These are phyloP conservation scores for Cryphonectria carpinicola DNA, from an alignment of 2,329 filamentous ascomycete genomes.

Conservation along the genomic window DNA sequence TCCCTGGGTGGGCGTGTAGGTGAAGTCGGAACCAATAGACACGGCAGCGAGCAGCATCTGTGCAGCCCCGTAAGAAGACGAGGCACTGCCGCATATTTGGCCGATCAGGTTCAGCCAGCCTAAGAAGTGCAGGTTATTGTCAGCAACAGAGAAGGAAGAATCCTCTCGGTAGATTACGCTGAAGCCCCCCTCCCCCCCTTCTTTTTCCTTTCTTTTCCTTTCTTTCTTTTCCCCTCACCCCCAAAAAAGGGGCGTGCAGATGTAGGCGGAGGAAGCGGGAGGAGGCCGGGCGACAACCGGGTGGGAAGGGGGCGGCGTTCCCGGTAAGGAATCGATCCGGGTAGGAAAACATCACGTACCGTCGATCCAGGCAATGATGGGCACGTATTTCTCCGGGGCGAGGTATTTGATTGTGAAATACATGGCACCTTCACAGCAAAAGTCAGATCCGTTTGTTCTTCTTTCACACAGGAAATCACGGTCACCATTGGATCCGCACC, in stretches of 20 bases:
- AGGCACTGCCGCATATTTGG: conserved; percentile 55
- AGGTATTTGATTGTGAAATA: conserved; percentile 62
- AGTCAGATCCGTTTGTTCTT: neutral
- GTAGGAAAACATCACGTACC: conserved; percentile 30
- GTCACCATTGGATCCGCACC: conserved; percentile 41
- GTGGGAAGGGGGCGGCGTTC: neutral
- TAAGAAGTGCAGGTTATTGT: conserved; percentile 29
- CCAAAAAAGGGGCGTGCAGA: no score
- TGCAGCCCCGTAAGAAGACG: conserved; percentile 57
- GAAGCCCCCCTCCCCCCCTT: neutral
- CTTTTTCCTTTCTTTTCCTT: no score
- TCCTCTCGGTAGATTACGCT: neutral
- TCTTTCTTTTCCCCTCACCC: no score
- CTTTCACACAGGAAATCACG: neutral
- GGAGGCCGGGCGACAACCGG: neutral
- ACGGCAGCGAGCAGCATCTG: conserved; percentile 58
- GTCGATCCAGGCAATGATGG: conserved; percentile 53
- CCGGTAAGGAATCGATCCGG: neutral
- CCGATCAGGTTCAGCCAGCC: conserved; percentile 55
- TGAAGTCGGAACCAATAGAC: conserved; percentile 50
- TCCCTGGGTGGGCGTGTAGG: conserved; percentile 47
- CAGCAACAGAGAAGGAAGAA: neutral
- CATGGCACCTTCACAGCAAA: conserved; percentile 40
- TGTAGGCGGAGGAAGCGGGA: neutral
- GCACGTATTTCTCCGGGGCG: conserved; percentile 50